Conservation (phyloP, 1,139 yeast species). For the Yamadazyma atlantica region DNA sequence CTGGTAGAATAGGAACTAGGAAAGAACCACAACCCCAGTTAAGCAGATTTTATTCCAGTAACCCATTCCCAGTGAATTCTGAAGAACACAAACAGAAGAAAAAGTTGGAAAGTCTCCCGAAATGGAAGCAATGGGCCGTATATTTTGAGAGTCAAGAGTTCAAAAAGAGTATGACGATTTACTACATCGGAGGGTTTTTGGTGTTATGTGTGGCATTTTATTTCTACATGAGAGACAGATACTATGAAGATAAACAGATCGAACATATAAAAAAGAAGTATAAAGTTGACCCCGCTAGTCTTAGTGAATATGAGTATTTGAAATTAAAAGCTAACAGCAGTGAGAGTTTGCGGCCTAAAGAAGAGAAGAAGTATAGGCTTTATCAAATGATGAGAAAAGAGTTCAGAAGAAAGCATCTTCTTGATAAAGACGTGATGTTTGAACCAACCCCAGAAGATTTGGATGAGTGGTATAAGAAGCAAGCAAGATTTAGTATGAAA, state of each 20-base stretch:
- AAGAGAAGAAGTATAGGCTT: constrained; percentile 50
- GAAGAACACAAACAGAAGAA: constrained; percentile 25
- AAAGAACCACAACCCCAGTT: no score
- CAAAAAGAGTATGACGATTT: constrained; percentile 41
- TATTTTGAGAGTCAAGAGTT: constrained; percentile 39
- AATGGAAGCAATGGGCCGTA: constrained; percentile 40
- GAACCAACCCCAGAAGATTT: constrained; percentile 54
- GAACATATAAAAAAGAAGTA: constrained; percentile 44
- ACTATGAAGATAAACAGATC: constrained; percentile 63
- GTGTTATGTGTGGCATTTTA: constrained; percentile 59
- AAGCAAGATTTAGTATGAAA: constrained; percentile 25
- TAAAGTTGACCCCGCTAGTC: constrained; percentile 33
- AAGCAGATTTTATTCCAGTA: constrained; percentile 14
- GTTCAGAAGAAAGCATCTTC: constrained; percentile 46
- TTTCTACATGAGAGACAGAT: constrained; percentile 66
- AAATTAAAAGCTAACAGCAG: constrained; percentile 55
- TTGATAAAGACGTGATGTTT: constrained; percentile 44
- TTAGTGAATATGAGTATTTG: constrained; percentile 63
- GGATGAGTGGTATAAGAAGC: constrained; percentile 46
- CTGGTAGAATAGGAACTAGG: no score
- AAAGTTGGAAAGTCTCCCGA: constrained; percentile 28
- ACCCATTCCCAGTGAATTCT: constrained; percentile 36
- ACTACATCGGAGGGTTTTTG: constrained; percentile 58
- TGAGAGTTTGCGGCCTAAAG: constrained; percentile 55
- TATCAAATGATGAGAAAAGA: constrained; percentile 56